A percentile compares a stretch with the other conserved stretches of the same genome.
phyloP scores from a whole-genome alignment of 768 basidiomycete species.

The Boletus barrowsii region DNA sequence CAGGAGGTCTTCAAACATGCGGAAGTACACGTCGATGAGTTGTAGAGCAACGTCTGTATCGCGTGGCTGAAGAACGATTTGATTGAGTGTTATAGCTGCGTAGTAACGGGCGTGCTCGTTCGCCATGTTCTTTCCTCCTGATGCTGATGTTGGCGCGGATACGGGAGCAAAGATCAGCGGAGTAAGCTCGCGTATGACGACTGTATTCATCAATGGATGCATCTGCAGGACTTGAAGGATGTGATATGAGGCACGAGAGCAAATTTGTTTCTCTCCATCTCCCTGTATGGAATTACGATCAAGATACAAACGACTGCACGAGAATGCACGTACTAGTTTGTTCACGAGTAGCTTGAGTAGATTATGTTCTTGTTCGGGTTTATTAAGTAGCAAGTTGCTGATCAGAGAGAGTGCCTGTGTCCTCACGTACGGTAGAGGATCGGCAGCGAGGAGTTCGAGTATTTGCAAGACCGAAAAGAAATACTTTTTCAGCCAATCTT shows the following conservation, averaged over 20 bases:
- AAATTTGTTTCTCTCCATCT: conserved; percentile 83
- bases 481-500: conserved; percentile 97
- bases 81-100: conserved; percentile 90
- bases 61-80: conserved; percentile 67
- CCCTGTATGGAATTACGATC: conserved; percentile 47
- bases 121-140: conserved; percentile 32
- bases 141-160: conserved; percentile 3
- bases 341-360: conserved; percentile 88
- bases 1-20: conserved; percentile 87
- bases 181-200: conserved; percentile 85
- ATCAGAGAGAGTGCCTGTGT: conserved; percentile 79
- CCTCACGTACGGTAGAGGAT: conserved; percentile 84
- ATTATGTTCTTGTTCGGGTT: conserved; percentile 98
- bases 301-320: neutral
- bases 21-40: conserved; percentile 89
- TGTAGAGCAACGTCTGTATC: conserved; percentile 75
- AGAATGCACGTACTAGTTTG: conserved; percentile 65
- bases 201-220: conserved; percentile 90
- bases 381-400: conserved; percentile 76
- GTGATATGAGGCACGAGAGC: conserved; percentile 87
- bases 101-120: conserved; percentile 87
- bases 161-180: conserved; percentile 55
- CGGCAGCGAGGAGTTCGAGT: conserved; percentile 81
- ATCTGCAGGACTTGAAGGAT: conserved; percentile 84
- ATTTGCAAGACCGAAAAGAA: conserved; percentile 91